These are phyloP conservation scores for Acrocalymma vagum DNA, from an alignment of 2,329 filamentous ascomycete genomes.

Conservation along the genomic window DNA sequence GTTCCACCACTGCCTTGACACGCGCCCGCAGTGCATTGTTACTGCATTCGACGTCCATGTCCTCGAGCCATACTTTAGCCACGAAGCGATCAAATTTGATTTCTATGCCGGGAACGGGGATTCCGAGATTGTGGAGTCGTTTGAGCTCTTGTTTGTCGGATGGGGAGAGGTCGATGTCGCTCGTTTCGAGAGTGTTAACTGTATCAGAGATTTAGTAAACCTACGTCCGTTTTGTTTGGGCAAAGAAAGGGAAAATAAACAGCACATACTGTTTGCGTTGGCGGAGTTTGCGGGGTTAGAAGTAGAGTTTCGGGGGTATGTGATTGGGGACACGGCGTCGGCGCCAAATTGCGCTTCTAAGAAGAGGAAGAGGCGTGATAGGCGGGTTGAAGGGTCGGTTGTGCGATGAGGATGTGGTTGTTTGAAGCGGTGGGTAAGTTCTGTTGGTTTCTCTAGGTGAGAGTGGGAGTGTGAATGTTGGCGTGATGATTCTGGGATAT, in stretches of 20 bases:
- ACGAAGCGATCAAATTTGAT: conserved; percentile 88
- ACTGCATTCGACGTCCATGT: conserved; percentile 85
- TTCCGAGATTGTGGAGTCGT: conserved; percentile 81
- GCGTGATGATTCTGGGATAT: conserved; percentile 44
- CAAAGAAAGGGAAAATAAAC: too few relatives aligned
- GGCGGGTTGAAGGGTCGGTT: conserved; percentile 75
- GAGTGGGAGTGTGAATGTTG: conserved; percentile 38
- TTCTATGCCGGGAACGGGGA: conserved; percentile 87
- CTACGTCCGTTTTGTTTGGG: too few relatives aligned
- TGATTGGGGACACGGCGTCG: conserved; percentile 81
- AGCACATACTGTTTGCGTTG: conserved; percentile 6
- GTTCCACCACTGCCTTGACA: conserved; percentile 87
- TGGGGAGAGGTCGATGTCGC: conserved; percentile 10
- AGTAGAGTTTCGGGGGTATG: conserved; percentile 65
- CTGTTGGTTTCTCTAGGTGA: conserved; percentile 12
- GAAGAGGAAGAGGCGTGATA: conserved; percentile 91
- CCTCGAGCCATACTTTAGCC: conserved; percentile 91
- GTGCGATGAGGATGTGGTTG: conserved; percentile 75
- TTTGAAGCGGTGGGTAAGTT: conserved; percentile 43
- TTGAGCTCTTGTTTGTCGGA: conserved; percentile 68
- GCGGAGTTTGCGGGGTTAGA: conserved; percentile 24
- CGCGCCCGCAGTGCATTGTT: conserved; percentile 83
- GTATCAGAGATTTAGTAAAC: too few relatives aligned
- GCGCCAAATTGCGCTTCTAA: conserved; percentile 95
- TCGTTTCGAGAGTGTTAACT: background rate